Base-by-base conservation (phyloP, 75 land plant genomes). In the Gnetum montanum region DNA sequence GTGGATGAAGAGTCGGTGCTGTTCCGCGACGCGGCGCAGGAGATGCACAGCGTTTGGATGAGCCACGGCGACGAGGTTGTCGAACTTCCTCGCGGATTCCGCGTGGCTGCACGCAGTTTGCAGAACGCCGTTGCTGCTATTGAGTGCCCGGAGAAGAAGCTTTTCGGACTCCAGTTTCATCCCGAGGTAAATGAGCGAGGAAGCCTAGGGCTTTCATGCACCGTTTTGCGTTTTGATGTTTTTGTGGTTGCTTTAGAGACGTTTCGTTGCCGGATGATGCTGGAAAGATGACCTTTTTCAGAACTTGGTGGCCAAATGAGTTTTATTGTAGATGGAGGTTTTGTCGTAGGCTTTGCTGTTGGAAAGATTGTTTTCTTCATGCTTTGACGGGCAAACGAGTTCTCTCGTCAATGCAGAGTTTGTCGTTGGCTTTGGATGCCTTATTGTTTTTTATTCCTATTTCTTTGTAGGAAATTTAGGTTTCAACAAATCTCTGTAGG, bases 31-130 rank as follows among this genome's bases (percentile, higher is more conserved):
- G 37, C 8, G 46, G 73, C 47, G 23, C 71, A 77, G 20, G 65
- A 61, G 47, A 60, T 43, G 61, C 90, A 88, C 73, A 47, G 40
- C 4, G 98, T 94, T 37, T 88, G 98, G 98, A 94, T 94, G 98
- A 89, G 96, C 58, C 98, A 94, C 58, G 96, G 95, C 0, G 98
- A 92, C 40, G 97, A 87, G 82, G 97, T 65, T 0, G 80, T 68
- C 31, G 37, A 26, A 60, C 52, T 94, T 40, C 96, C 96, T 0
- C 57, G 69, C 4, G 96, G 98, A 23, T 94, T 94, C 31, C 50
- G 58, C 10, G 76, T 89, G 3, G 87, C 75, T 46, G 90, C 82
- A 4, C 64, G 65, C 43, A 94, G 90, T 46, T 24, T 68, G 50
- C 87, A 94, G 62, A 87, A 87, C 3, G 72, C 62, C 3, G 72